phyloP scores from a whole-genome alignment of 495 filamentous ascomycete species.

The Podospora didyma region DNA sequence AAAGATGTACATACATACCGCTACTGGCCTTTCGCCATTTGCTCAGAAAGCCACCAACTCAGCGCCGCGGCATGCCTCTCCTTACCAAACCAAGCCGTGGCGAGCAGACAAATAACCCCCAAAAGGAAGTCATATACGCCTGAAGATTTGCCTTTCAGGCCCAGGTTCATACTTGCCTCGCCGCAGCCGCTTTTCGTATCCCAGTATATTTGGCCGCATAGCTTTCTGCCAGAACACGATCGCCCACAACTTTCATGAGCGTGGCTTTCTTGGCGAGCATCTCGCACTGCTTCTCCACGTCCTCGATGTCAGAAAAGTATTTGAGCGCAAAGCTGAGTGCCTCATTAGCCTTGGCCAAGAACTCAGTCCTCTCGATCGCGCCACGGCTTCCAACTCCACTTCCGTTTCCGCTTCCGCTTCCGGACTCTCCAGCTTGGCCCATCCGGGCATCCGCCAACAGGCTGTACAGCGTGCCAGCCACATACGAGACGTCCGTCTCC shows the following conservation, averaged over 20 bases:
- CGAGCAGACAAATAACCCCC: too few relatives aligned
- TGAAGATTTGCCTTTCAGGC: too few relatives aligned
- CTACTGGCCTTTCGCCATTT: too few relatives aligned
- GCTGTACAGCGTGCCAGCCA: conserved; percentile 66
- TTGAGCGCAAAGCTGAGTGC: conserved; percentile 61
- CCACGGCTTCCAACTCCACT: not conserved
- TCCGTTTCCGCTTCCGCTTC: not conserved
- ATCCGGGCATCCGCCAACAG: conserved; percentile 79
- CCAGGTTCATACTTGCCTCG: too few relatives aligned
- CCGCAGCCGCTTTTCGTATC: conserved; percentile 42
- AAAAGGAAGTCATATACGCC: too few relatives aligned
- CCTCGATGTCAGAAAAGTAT: conserved; percentile 69
- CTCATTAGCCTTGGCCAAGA: conserved; percentile 59
- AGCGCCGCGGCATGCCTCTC: too few relatives aligned
- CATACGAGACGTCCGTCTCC: conserved; percentile 63
- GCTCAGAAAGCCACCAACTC: too few relatives aligned
- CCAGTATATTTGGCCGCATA: conserved; percentile 68
- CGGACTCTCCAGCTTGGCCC: conserved; percentile 64
- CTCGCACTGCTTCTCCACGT: conserved; percentile 70
- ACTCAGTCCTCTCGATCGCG: conserved; percentile 46
- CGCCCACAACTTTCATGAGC: conserved; percentile 70
- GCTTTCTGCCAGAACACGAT: conserved; percentile 67
- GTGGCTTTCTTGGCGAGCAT: conserved; percentile 85
- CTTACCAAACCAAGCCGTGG: too few relatives aligned
- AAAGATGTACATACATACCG: too few relatives aligned